Evolutionary conservation across 495 filamentous ascomycete species (phyloP).

Genomic region (Glutinoglossum americanum): DNA sequence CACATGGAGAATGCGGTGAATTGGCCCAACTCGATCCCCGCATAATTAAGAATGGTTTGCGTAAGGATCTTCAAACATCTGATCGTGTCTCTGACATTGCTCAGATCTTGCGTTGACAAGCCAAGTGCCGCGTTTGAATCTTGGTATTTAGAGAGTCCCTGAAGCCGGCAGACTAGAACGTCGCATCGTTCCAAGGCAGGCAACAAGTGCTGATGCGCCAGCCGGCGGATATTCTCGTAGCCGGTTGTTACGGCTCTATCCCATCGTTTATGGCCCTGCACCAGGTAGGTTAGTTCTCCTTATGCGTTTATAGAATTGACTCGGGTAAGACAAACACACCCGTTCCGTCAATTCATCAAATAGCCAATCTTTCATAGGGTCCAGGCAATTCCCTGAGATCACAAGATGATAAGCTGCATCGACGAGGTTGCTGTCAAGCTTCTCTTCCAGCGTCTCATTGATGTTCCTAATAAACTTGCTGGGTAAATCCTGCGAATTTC

Average conservation of each 20-base stretch:
- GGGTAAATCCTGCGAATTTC: conserved; percentile 61
- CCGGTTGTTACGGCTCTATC: conserved; percentile 63
- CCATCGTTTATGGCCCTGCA: conserved; percentile 83
- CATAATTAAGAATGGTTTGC: conserved; percentile 46
- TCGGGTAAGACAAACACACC: conserved; percentile 21
- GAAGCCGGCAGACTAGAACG: conserved; percentile 61
- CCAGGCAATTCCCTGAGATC: conserved; percentile 61
- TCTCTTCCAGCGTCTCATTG: conserved; percentile 39
- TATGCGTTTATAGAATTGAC: neutral
- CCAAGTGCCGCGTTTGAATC: conserved; percentile 43
- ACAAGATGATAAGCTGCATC: conserved; percentile 71
- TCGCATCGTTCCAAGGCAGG: conserved; percentile 68
- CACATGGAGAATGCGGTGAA: conserved; percentile 66
- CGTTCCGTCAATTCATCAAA: conserved; percentile 70
- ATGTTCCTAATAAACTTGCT: conserved; percentile 52
- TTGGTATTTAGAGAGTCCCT: conserved; percentile 70
- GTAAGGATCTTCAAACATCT: conserved; percentile 37
- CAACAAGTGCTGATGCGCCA: conserved; percentile 70
- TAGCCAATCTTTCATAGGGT: conserved; percentile 65
- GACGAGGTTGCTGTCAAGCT: conserved; percentile 39
- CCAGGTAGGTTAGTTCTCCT: neutral
- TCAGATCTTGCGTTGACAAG: conserved; percentile 27
- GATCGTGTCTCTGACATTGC: conserved; percentile 14
- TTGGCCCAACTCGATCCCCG: conserved; percentile 56
- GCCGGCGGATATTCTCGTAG: conserved; percentile 50